These are phyloP conservation scores for Rhodotorula diobovata DNA, from an alignment of 768 basidiomycete species.

Conservation along the genomic window DNA sequence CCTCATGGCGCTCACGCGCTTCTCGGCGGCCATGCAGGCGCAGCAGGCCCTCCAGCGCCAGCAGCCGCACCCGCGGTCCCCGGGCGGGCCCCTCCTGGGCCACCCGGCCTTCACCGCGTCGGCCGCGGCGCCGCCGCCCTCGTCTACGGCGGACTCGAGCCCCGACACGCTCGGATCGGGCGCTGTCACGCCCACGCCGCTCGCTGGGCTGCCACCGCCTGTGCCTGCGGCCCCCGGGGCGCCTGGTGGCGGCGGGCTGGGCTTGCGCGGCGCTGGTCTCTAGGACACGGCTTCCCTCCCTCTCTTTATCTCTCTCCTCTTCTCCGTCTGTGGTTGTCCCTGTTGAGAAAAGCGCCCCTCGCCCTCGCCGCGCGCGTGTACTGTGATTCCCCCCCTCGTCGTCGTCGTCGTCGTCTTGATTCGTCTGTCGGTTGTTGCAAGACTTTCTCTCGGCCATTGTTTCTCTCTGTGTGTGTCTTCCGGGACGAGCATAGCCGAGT, in stretches of 20 bases:
- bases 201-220: neutral
- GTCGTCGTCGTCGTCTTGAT: too few relatives aligned
- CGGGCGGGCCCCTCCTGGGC: neutral
- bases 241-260: neutral
- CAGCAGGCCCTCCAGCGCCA: neutral
- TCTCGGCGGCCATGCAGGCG: conserved; percentile 30
- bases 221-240: neutral
- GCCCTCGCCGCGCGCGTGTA: too few relatives aligned
- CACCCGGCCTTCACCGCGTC: neutral
- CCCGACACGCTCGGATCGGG: neutral
- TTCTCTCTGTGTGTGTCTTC: too few relatives aligned
- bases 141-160: neutral
- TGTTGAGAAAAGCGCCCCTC: too few relatives aligned
- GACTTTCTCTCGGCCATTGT: neutral
- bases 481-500: too few relatives aligned
- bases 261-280: neutral
- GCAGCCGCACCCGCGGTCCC: neutral
- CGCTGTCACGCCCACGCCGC: neutral
- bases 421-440: too few relatives aligned
- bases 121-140: too few relatives aligned
- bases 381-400: too few relatives aligned
- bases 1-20: conserved; percentile 29
- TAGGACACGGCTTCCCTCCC: neutral
- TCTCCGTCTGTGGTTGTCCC: too few relatives aligned
- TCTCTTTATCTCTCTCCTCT: neutral